A percentile compares a stretch with the other conserved stretches of the same genome.
phyloP scores from a whole-genome alignment of 1,284 basidiomycete species.

The Sporisorium iseilematis-ciliati region DNA sequence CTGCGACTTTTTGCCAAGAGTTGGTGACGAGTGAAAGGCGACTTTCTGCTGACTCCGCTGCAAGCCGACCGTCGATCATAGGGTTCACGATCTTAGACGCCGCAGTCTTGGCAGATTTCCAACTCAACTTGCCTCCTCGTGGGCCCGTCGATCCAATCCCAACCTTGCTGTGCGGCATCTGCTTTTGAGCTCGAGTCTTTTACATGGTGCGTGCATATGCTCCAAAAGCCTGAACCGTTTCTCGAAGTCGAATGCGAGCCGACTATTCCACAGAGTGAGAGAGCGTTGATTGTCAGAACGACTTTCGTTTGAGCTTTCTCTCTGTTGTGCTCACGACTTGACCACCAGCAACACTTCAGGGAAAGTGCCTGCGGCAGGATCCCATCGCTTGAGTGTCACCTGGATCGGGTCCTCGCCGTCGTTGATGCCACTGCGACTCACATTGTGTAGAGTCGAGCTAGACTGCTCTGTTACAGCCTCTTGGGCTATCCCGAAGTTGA shows the following conservation, averaged over 20 bases:
- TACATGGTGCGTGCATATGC: conserved; percentile 41
- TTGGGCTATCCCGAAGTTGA: conserved; percentile 14
- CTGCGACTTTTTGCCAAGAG: no score
- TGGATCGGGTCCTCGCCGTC: conserved; percentile 26
- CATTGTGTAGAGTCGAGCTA: conserved; percentile 17
- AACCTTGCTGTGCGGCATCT: neutral
- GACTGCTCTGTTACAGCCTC: neutral
- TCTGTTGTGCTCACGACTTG: conserved; percentile 24
- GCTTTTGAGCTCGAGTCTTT: neutral
- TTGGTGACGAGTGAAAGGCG: no score
- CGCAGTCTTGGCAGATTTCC: neutral
- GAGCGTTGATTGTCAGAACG: conserved; percentile 18
- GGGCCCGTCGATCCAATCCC: no score
- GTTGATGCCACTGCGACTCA: conserved; percentile 23
- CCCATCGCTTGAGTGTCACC: conserved; percentile 53
- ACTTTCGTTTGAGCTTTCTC: neutral
- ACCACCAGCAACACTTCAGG: conserved; percentile 63
- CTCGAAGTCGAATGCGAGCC: conserved; percentile 21
- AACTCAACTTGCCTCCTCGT: neutral
- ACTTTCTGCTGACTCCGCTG: neutral
- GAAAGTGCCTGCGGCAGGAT: conserved; percentile 55
- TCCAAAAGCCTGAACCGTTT: conserved; percentile 45
- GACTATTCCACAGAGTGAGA: neutral
- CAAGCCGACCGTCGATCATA: neutral
- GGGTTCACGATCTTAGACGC: neutral